phyloP scores from a whole-genome alignment of 208 protist species.

The Leishmania tropica region DNA sequence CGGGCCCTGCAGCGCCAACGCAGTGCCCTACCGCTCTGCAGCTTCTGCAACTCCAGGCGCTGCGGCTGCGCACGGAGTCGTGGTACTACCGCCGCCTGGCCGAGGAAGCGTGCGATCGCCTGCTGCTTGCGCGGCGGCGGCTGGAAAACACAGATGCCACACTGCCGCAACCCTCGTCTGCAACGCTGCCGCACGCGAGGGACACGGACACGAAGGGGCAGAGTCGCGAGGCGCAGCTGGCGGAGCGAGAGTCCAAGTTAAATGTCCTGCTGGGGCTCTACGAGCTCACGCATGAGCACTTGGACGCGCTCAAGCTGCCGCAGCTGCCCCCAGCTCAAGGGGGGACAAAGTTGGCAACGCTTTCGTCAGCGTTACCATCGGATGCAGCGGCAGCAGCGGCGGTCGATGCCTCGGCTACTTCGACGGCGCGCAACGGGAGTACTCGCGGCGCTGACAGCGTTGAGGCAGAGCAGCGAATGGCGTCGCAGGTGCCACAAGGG shows the following conservation, averaged over 20 bases:
- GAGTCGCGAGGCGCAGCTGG: slow-evolving; percentile 34
- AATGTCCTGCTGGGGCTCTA: slow-evolving; percentile 75
- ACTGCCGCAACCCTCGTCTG: not conserved
- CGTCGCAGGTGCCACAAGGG: not conserved
- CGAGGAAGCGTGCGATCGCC: slow-evolving; percentile 39
- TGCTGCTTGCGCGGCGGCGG: not conserved
- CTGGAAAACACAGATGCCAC: not conserved
- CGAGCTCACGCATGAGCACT: slow-evolving; percentile 72
- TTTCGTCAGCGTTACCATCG: not conserved
- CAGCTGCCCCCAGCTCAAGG: not conserved
- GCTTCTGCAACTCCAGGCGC: slow-evolving; percentile 69
- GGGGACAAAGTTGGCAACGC: too few relatives aligned
- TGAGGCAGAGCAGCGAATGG: not conserved
- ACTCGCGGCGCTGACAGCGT: not conserved
- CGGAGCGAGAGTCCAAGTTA: slow-evolving; percentile 73
- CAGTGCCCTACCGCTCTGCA: slow-evolving; percentile 44
- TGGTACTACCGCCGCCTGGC: slow-evolving; percentile 62
- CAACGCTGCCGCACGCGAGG: not conserved
- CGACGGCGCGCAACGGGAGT: not conserved
- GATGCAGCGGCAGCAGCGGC: not conserved
- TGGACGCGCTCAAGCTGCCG: slow-evolving; percentile 55
- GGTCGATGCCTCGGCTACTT: not conserved
- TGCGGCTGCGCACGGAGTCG: slow-evolving; percentile 63
- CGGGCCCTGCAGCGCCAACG: not conserved
- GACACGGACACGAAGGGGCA: slow-evolving; percentile 5